Conservation (phyloP, 1,139 yeast species). For the Diutina ranongensis region DNA sequence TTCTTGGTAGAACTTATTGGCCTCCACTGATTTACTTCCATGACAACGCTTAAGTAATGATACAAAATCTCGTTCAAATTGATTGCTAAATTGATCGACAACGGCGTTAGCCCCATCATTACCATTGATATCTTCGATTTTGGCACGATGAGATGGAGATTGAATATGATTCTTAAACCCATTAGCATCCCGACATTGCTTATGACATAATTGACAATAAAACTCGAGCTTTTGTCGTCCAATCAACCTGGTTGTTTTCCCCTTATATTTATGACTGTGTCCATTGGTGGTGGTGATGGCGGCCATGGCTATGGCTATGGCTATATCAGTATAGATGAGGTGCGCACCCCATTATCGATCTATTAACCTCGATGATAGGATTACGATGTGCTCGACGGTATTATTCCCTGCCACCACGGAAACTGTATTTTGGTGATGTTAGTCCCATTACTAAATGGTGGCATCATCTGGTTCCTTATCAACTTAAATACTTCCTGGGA, state of each 20-base stretch:
- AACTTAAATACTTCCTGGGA: constrained; percentile 20
- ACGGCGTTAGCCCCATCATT: constrained; percentile 20
- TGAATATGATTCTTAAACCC: constrained; percentile 83
- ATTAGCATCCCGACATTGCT: constrained; percentile 92
- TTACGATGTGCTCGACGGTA: background rate
- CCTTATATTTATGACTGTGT: constrained; percentile 44
- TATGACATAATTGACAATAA: constrained; percentile 86
- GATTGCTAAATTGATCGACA: constrained; percentile 45
- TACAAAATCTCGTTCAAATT: constrained; percentile 59
- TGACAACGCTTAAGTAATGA: constrained; percentile 51
- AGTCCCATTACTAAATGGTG: constrained; percentile 17
- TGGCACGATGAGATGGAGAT: constrained; percentile 64
- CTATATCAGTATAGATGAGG: background rate
- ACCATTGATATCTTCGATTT: constrained; percentile 26
- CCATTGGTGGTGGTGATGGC: constrained; percentile 14
- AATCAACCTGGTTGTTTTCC: constrained; percentile 67
- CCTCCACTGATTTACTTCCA: constrained; percentile 71
- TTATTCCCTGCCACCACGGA: background rate
- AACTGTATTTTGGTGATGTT: constrained; percentile 13
- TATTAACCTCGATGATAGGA: background rate
- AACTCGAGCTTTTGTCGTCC: constrained; percentile 80
- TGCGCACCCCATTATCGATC: background rate
- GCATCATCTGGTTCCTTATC: constrained; percentile 19
- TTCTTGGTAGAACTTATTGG: constrained; percentile 85
- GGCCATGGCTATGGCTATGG: too few species aligned